Evolutionary conservation across 2,329 filamentous ascomycete species (phyloP), one percentile per base, ranked within the genome.

Genomic region (Malbranchea cinnamomea): DNA sequence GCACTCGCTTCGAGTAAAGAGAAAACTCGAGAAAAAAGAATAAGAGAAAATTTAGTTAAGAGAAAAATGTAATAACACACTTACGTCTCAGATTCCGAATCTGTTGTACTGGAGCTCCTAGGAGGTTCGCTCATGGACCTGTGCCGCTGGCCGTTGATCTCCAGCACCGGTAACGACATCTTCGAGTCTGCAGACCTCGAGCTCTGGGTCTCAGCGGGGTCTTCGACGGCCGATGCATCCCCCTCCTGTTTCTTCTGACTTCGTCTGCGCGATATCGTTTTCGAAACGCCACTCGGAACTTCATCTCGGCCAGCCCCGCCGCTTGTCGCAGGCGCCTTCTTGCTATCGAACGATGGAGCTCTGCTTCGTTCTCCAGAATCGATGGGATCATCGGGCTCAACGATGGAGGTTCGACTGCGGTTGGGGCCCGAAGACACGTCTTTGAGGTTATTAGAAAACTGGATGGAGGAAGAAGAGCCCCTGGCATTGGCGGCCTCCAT

Each of bases 11-110:
- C n/a, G n/a, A n/a, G n/a, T n/a, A n/a, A n/a, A n/a, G n/a, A n/a
- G n/a, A n/a, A n/a, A n/a, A n/a, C n/a, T n/a, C n/a, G n/a, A n/a
- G n/a, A n/a, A n/a, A n/a, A n/a, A n/a, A n/a, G n/a, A n/a, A n/a
- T n/a, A n/a, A n/a, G n/a, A n/a, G n/a, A n/a, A n/a, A n/a, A n/a
- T n/a, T n/a, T n/a, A n/a, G n/a, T n/a, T n/a, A n/a, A n/a, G n/a
- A n/a, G n/a, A n/a, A n/a, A n/a, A n/a, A n/a, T n/a, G n/a, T n/a
- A n/a, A n/a, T n/a, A n/a, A n/a, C 27, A 16, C 23, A 62, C 62
- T 62, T 53, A 67, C 62, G 47, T 36, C 38, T 63, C 61, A 32
- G 43, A 40, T 26, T 70, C 67, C 18, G 59, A 62, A 38, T 67
- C 62, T 36, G 65, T 60, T 10, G 61, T 64, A 32, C 61, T 44